Evolutionary conservation across 2,329 filamentous ascomycete genomes (phyloP).

Genomic region (Dothistroma septosporum): DNA sequence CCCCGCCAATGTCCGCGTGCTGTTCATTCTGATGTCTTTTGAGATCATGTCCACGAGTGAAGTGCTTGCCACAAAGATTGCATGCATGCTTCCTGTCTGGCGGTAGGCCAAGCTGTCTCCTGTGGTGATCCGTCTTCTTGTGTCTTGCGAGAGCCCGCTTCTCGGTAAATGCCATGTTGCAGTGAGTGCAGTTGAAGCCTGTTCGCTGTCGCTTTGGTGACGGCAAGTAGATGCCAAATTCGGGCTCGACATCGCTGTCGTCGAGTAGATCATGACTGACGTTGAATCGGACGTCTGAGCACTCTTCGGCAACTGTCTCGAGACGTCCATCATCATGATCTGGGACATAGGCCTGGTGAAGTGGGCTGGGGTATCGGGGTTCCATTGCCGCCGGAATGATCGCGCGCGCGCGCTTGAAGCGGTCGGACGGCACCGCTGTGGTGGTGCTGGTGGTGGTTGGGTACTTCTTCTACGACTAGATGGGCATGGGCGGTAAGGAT

Average conservation of each 20-base stretch:
- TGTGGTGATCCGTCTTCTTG: conserved; percentile 27
- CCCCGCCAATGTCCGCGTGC: conserved; percentile 13
- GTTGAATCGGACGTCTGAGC: not conserved
- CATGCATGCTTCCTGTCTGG: conserved; percentile 25
- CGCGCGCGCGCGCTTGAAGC: not conserved
- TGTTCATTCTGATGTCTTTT: conserved; percentile 27
- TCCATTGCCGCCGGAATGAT: not conserved
- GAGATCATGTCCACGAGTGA: conserved; percentile 28
- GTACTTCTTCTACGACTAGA: not conserved
- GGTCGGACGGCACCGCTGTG: not conserved
- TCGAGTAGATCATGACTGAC: not conserved
- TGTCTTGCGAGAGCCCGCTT: conserved; percentile 28
- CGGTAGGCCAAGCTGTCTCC: conserved; percentile 22
- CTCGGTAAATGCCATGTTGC: conserved; percentile 25
- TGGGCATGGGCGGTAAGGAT: not conserved
- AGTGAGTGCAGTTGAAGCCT: conserved; percentile 15
- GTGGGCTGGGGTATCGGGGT: not conserved
- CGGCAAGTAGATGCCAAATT: conserved; percentile 6
- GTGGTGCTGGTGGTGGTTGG: not conserved
- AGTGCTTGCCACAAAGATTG: conserved; percentile 22
- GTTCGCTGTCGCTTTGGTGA: conserved; percentile 16
- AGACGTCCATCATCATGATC: not conserved
- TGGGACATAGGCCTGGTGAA: not conserved
- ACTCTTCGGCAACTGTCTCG: not conserved
- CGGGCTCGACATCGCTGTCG: conserved; percentile 6